Evolutionary conservation across 1,284 basidiomycete genomes (phyloP).

Genomic region (Puccinia polysora): DNA sequence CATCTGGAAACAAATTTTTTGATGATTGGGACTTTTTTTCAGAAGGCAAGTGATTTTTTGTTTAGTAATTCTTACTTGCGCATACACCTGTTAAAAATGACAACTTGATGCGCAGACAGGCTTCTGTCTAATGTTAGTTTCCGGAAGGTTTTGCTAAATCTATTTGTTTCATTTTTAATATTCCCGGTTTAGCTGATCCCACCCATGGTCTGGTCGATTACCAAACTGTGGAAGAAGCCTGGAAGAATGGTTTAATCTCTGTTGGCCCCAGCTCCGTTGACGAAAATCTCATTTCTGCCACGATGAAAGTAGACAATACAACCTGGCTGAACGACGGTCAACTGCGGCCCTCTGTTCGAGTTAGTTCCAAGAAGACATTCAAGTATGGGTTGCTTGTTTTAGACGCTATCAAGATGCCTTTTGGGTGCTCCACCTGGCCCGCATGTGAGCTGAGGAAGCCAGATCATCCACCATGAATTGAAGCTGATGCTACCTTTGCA

Average conservation of each 20-base stretch:
- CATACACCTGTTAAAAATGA: neutral
- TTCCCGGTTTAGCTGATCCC: constrained; percentile 24
- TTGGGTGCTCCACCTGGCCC: constrained; percentile 75
- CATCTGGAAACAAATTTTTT: constrained; percentile 34
- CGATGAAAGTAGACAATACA: constrained; percentile 38
- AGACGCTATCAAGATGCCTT: constrained; percentile 70
- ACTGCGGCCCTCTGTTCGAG: constrained; percentile 60
- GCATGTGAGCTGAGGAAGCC: constrained; percentile 57
- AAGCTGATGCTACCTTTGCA: neutral
- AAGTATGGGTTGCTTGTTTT: constrained; percentile 69
- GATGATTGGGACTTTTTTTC: constrained; percentile 42
- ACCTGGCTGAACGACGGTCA: constrained; percentile 31
- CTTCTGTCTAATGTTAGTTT: no score
- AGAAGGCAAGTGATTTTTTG: constrained; percentile 9
- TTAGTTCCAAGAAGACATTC: constrained; percentile 65
- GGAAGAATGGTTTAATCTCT: constrained; percentile 36
- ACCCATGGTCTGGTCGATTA: constrained; percentile 36
- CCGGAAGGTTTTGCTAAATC: neutral
- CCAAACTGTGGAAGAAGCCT: constrained; percentile 29
- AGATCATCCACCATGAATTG: no score
- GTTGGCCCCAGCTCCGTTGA: constrained; percentile 9
- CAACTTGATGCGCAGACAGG: no score
- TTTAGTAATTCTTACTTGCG: neutral
- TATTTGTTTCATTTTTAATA: neutral
- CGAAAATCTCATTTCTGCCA: constrained; percentile 22